A percentile compares a stretch with the other conserved stretches of the same genome.
Conservation (phyloP, 306 rosid species). For the Leucaena leucocephala region DNA sequence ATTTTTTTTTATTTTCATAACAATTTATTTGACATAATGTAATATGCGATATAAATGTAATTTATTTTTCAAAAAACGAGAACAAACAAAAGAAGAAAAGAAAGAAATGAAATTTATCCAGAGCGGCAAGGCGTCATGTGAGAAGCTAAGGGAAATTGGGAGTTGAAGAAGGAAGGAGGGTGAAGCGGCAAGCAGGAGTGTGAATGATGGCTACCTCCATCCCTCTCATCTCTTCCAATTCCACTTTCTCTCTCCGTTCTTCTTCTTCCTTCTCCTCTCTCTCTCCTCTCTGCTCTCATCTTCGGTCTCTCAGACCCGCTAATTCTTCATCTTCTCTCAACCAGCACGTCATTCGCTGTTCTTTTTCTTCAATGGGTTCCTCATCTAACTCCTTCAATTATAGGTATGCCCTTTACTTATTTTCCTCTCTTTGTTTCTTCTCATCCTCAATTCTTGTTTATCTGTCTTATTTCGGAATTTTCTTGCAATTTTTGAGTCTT, state of each 20-base stretch:
- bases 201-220: slow-evolving; percentile 44
- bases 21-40: too few species aligned
- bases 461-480: background rate
- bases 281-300: slow-evolving; percentile 30
- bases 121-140: background rate
- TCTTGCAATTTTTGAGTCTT: background rate
- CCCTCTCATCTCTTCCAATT: slow-evolving; percentile 36
- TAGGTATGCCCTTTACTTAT: slow-evolving; percentile 36
- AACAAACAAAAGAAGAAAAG: background rate
- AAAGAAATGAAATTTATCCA: background rate
- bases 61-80: too few species aligned
- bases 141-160: background rate
- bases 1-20: too few species aligned
- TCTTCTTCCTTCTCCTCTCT: slow-evolving; percentile 32
- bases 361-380: slow-evolving; percentile 45
- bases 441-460: background rate
- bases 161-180: background rate
- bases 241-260: slow-evolving; percentile 26
- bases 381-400: slow-evolving; percentile 35
- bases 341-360: slow-evolving; percentile 33
- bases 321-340: slow-evolving; percentile 17
- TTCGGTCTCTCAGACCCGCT: slow-evolving; percentile 14
- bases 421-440: background rate
- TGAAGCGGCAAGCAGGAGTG: background rate
- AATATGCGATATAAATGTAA: too few species aligned